These are phyloP conservation scores for Pyrus bretschneideri DNA, from an alignment of 306 rosid genomes.

Conservation along the genomic window DNA sequence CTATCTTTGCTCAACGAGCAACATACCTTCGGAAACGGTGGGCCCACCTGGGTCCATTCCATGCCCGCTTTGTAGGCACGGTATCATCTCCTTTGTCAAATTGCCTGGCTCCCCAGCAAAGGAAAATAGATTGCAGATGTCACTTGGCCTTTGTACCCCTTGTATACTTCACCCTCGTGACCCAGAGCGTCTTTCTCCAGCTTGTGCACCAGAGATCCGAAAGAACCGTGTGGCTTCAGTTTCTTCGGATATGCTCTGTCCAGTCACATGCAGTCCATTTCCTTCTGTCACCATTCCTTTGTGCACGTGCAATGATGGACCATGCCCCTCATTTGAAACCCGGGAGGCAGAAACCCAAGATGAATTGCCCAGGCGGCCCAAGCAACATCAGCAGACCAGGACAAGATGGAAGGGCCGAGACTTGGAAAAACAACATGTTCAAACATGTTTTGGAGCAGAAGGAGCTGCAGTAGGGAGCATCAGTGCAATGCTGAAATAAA, in stretches of 20 bases:
- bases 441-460: conserved; percentile 86
- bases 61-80: conserved; percentile 82
- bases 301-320: conserved; percentile 82
- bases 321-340: conserved; percentile 72
- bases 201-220: conserved; percentile 53
- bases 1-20: conserved; percentile 84
- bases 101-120: conserved; percentile 60
- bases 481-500: conserved; percentile 96
- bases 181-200: conserved; percentile 41
- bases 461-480: conserved; percentile 96
- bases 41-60: conserved; percentile 85
- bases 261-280: conserved; percentile 89
- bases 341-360: conserved; percentile 51
- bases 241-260: conserved; percentile 81
- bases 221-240: conserved; percentile 79
- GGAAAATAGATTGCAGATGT: conserved; percentile 48
- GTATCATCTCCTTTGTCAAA: conserved; percentile 69
- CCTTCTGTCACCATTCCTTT: conserved; percentile 81
- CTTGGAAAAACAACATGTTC: conserved; percentile 72
- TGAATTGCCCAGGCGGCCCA: conserved; percentile 47
- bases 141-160: conserved; percentile 78
- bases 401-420: conserved; percentile 71
- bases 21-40: conserved; percentile 44
- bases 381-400: conserved; percentile 39
- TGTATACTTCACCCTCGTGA: conserved; percentile 76